Evolutionary conservation across 2,329 filamentous ascomycete species (phyloP), one percentile per base, ranked within the genome.

Genomic region (Fusarium begoniae): DNA sequence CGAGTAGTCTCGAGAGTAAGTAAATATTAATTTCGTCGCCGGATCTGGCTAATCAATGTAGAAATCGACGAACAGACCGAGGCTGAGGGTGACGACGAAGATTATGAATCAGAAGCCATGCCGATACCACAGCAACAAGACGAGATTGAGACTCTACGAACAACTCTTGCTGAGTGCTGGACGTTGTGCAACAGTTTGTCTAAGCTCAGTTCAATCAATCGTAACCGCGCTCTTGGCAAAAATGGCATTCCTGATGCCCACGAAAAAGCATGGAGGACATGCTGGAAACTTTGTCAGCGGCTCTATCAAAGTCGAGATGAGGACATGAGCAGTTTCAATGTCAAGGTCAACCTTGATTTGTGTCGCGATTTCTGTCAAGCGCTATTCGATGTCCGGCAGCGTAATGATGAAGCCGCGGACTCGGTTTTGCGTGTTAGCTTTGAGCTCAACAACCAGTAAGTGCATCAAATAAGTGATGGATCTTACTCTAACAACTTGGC

Each of bases 281-380:
- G 95, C 83, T 98, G 95, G 96, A 93, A 92, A 77, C 85, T 98
- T 30, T 98, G 95, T 80, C 94, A 97, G 80, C 92, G 93, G 66
- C 88, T 98, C 7, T 98, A 98, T 80, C 90, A 95, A 70, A 94
- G 92, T 74, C 89, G 92, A 58, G 91, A 96, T 63, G 92, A 95
- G 72, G 88, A 92, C 60, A 86, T 90, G 38, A 89, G 91, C 59
- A 83, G 83, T n/a, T 89, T 89, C 38, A 91, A 92, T 69, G 90
- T 95, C 48, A 88, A 89, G 64, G 90, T 91, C 26, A 97, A 94
- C 4, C 84, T 98, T 43, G 95, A 98, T 80, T 86, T 98, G 9
- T 98, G 95, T 81, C 91, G 95, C 28, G 94, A 97, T 74, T 98
- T 98, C 79, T 98, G 95, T 77, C 95, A 98, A 82, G 90, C 94